Evolutionary conservation across 2,329 filamentous ascomycete species (phyloP).

Genomic region (Nemania diffusa): DNA sequence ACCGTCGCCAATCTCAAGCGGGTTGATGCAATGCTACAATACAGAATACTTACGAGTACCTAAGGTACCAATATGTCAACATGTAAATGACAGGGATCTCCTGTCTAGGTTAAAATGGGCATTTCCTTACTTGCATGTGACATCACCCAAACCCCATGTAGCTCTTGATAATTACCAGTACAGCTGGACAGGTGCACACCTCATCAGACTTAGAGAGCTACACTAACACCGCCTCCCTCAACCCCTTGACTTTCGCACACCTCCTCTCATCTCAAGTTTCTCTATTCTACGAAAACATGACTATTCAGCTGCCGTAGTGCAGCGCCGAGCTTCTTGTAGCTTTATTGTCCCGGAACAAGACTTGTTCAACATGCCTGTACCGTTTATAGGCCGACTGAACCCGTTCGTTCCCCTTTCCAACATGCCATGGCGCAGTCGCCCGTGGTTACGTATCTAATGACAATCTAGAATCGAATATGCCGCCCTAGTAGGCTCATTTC

Average conservation of each 20-base stretch:
- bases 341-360: slow-evolving; percentile 25
- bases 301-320: slow-evolving; percentile 37
- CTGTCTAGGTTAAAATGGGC: not conserved
- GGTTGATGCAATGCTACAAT: not conserved
- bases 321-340: slow-evolving; percentile 34
- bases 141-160: slow-evolving; percentile 30
- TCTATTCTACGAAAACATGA: slow-evolving; percentile 32
- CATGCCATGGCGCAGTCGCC: not conserved
- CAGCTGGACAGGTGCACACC: not conserved
- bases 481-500: slow-evolving; percentile 83
- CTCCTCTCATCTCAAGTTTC: not conserved
- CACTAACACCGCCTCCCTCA: not conserved
- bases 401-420: slow-evolving; percentile 46
- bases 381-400: slow-evolving; percentile 55
- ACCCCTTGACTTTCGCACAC: not conserved
- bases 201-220: not conserved
- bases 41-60: no score
- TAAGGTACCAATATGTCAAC: not conserved
- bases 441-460: slow-evolving; percentile 25
- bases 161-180: not conserved
- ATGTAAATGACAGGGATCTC: slow-evolving; percentile 1
- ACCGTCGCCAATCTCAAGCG: not conserved
- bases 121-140: slow-evolving; percentile 37
- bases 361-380: slow-evolving; percentile 51
- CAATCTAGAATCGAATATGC: slow-evolving; percentile 80